These are phyloP conservation scores for Ambrosiella beaveri DNA, from an alignment of 2,329 filamentous ascomycete species.

Conservation along the genomic window DNA sequence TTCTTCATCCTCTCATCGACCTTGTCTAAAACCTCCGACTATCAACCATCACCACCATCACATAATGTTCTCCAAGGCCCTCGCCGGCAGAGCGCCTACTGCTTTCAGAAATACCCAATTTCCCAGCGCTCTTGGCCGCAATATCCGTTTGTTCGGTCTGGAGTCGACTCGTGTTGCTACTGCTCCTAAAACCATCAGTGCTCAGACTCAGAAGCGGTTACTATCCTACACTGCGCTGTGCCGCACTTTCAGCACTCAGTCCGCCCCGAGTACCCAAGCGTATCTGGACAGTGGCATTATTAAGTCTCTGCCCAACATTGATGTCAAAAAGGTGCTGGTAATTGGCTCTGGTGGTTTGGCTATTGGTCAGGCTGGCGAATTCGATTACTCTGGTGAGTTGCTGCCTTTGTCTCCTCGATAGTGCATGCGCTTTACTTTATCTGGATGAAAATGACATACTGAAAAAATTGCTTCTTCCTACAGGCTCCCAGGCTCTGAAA, in stretches of 20 bases:
- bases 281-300: conserved; percentile 81
- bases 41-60: not conserved
- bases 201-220: conserved; percentile 27
- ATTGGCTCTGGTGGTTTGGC: conserved; percentile 90
- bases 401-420: not conserved
- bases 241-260: conserved; percentile 33
- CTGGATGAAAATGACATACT: not conserved
- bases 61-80: conserved; percentile 21
- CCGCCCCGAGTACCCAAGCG: conserved; percentile 65
- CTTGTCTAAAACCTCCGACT: not conserved
- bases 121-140: conserved; percentile 17
- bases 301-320: conserved; percentile 59
- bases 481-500: conserved; percentile 90
- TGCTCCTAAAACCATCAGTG: conserved; percentile 1
- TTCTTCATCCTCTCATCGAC: not conserved
- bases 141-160: conserved; percentile 4
- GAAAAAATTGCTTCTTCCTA: conserved; percentile 15
- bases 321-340: conserved; percentile 93
- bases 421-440: not conserved
- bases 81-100: conserved; percentile 41
- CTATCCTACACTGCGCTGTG: conserved; percentile 30
- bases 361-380: conserved; percentile 95
- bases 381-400: conserved; percentile 84
- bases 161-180: conserved; percentile 7
- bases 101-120: conserved; percentile 38